Evolutionary conservation across 768 basidiomycete genomes (phyloP).

Genomic region (Trichaptum fuscoviolaceum): DNA sequence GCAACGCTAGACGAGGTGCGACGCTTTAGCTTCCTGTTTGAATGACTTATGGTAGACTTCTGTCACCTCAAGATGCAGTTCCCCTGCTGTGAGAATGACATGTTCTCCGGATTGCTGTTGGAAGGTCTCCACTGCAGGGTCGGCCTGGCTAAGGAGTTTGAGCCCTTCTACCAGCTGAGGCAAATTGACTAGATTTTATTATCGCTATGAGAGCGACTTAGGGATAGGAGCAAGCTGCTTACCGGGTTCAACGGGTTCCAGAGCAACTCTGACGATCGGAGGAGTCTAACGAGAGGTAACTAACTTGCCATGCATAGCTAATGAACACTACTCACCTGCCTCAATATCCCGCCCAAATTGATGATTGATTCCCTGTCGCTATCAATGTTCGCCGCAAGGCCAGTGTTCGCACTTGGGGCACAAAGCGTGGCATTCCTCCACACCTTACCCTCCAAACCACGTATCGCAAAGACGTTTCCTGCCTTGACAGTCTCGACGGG

Average conservation of each 20-base stretch:
- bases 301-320: background rate
- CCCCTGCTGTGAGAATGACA: constrained; percentile 94
- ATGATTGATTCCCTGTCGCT: constrained; percentile 52
- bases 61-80: constrained; percentile 87
- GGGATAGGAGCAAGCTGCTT: background rate
- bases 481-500: constrained; percentile 77
- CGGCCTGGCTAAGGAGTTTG: constrained; percentile 86
- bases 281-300: constrained; percentile 44
- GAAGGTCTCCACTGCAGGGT: constrained; percentile 96
- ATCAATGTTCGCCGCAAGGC: constrained; percentile 24
- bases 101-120: constrained; percentile 97
- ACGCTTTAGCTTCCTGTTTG: background rate
- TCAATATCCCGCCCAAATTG: constrained; percentile 71
- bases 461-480: constrained; percentile 92
- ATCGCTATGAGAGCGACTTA: background rate
- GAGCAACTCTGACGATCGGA: constrained; percentile 92
- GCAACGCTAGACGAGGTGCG: constrained; percentile 58
- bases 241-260: constrained; percentile 74
- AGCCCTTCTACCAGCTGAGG: constrained; percentile 83
- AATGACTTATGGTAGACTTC: constrained; percentile 2
- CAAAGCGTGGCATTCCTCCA: constrained; percentile 90
- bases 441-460: constrained; percentile 84
- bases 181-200: constrained; percentile 55
- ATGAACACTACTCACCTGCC: constrained; percentile 42
- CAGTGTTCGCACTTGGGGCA: constrained; percentile 45